phyloP scores from a whole-genome alignment of 2,329 filamentous ascomycete genomes.

The Rhinocladiella similis region DNA sequence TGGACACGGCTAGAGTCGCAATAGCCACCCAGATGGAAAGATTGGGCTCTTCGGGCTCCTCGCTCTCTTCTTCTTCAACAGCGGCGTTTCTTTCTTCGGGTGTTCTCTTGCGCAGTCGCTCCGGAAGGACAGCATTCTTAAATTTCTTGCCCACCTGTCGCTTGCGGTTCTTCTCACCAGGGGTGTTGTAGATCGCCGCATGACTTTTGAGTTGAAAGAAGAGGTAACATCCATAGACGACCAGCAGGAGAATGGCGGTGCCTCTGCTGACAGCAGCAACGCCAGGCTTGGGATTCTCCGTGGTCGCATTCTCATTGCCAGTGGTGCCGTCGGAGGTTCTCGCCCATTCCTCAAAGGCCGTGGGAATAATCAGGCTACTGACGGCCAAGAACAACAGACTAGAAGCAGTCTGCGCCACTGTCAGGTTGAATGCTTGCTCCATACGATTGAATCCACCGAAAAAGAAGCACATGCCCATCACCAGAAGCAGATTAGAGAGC shows the following conservation, averaged over 20 bases:
- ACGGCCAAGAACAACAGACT: constrained; percentile 78
- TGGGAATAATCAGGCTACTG: constrained; percentile 82
- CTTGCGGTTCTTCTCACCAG: constrained; percentile 74
- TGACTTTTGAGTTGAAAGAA: constrained; percentile 92
- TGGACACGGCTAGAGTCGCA: constrained; percentile 68
- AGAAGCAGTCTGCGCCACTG: constrained; percentile 85
- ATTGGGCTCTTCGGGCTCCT: constrained; percentile 73
- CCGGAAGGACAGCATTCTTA: constrained; percentile 26
- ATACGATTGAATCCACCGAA: constrained; percentile 74
- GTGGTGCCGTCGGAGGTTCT: constrained; percentile 31
- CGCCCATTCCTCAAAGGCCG: constrained; percentile 70
- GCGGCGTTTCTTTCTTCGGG: constrained; percentile 1
- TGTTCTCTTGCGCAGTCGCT: constrained; percentile 26
- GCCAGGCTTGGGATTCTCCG: constrained; percentile 23
- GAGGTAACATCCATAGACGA: constrained; percentile 82
- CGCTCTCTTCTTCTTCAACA: constrained; percentile 46
- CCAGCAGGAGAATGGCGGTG: constrained; percentile 73
- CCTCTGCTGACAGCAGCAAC: constrained; percentile 26
- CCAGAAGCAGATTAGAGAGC: constrained; percentile 83
- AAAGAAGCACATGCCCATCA: constrained; percentile 92
- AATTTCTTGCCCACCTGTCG: constrained; percentile 30
- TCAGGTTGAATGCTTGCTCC: constrained; percentile 89
- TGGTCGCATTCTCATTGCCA: constrained; percentile 10
- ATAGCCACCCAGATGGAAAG: constrained; percentile 72
- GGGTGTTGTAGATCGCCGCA: constrained; percentile 73